Base-by-base conservation (phyloP, 208 protist genomes). In the Trypanosoma cruzi region DNA sequence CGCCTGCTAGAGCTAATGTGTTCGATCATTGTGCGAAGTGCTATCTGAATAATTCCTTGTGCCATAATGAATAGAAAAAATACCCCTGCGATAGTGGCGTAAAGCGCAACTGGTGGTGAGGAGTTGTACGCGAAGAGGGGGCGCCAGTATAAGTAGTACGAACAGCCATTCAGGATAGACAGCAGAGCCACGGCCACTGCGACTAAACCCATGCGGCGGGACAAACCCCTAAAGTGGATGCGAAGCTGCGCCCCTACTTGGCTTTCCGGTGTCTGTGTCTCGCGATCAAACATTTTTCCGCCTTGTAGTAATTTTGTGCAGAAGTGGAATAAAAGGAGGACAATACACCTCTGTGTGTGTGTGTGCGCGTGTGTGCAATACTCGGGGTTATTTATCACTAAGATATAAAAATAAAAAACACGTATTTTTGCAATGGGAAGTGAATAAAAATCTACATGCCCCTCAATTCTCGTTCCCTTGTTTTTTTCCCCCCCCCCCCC, bases 81-180 rank as follows among this genome's bases (percentile, higher is more conserved):
- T 16, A 71, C 37, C 37, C 71, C 72, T 11, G 52, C 54, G 5
- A 53, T 24, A 44, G 50, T 60, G 2, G 32, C 55, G 36, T 78
- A 58, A 40, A 71, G 57, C 29, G 71, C 71, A 22, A 26, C 31
- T 26, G 61, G 63, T 31, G 62, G 55, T 28, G 46, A 18, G 37
- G n/a, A 6, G 32, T 36, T 44, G 29, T 42, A 37, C 11, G 42
- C n/a, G 24, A 48, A 71, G 20, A 1, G 31, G 28, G 29, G 10
- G 42, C 68, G 67, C 71, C 71, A 82, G 36, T 70, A 82, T 0
- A 82, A 42, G 49, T 71, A 77, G 64, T 82, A 82, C 29, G 54
- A 64, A 29, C 52, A 69, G 14, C 77, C 77, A 48, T 82, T 82
- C 6, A 82, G 40, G 24, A 79, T 40, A 63, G 52, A 68, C 20